Evolutionary conservation across 371 early-diverging fungal species (phyloP).

Genomic region (Thermomucor indicae-seudaticae): DNA sequence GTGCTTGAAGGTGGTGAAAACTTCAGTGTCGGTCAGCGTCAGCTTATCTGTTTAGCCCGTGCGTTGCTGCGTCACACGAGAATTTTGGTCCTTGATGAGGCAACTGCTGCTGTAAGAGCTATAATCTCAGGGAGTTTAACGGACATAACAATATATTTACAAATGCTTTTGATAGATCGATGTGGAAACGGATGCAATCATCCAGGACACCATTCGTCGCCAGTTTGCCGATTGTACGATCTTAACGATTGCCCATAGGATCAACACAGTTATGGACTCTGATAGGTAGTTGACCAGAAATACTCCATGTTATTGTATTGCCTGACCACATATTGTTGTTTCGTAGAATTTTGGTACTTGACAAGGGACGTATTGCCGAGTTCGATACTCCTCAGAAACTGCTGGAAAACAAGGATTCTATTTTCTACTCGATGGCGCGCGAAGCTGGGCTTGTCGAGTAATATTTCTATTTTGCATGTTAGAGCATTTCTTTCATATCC

Average conservation of each 20-base stretch:
- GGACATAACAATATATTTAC: background rate
- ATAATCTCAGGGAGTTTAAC: background rate
- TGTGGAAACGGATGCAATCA: conserved; percentile 72
- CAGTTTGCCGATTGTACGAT: conserved; percentile 87
- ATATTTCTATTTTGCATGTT: background rate
- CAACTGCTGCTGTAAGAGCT: conserved; percentile 69
- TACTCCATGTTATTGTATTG: too few relatives aligned
- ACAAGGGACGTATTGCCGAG: conserved; percentile 74
- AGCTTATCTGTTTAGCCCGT: conserved; percentile 81
- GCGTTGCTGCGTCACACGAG: conserved; percentile 72
- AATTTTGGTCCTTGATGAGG: conserved; percentile 88
- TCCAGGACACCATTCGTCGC: conserved; percentile 87
- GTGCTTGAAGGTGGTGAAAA: conserved; percentile 78
- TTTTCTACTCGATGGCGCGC: conserved; percentile 71
- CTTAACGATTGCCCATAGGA: conserved; percentile 91
- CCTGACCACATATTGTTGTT: too few relatives aligned
- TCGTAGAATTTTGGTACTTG: conserved; percentile 84
- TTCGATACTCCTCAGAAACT: conserved; percentile 71
- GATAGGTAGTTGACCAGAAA: too few relatives aligned
- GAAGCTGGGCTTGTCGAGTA: conserved; percentile 61
- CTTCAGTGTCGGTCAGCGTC: conserved; percentile 86
- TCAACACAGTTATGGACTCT: conserved; percentile 86
- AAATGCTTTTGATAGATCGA: conserved; percentile 54
- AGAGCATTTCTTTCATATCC: background rate
- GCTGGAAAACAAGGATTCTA: conserved; percentile 54